Base-by-base conservation (phyloP, 257 asterid genomes). In the Solanum peruvianum region DNA sequence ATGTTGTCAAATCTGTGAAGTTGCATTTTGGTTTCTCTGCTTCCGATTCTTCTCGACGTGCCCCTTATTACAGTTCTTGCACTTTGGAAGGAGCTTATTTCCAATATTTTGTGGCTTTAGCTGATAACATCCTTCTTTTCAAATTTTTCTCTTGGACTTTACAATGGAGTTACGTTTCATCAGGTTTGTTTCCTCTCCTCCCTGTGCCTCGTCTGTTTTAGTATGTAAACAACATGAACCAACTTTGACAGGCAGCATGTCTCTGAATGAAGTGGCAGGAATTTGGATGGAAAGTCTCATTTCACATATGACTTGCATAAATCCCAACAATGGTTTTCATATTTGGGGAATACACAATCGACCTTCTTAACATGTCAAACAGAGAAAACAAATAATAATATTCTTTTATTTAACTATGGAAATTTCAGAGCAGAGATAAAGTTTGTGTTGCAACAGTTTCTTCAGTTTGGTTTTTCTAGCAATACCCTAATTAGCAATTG, bases 331-430 rank as follows among this genome's bases (percentile, higher is more conserved):
- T 88, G 35, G 66, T 96, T 85, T 92, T 98, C 41, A 84, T 95
- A 91, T 96, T 91, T 70, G 99, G 95, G 13, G 99, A 96, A 88
- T 95, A 95, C 66, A 94, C 92, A 5, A 96, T 95, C 60, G 98
- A 96, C 90, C 76, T 94, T 15, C 98, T 96, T 84, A 89, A 88
- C 88, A 78, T 39, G 42, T 39, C 42, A 6, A 39, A 39, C 39
- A 35, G 7, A 35, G 39, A 35, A 6, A 5, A 35, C 39, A 35
- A 35, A 35, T 35, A 35, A 5, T 35, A 35, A 35, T 6, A 35
- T 5, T 4, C 39, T 35, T 5, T 35, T 35, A 39, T 7, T 39
- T 7, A 39, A 39, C 42, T 35, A 35, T 39, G 2, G 9, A 39
- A 39, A 7, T 39, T 39, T 39, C 42, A 39, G 2, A 39, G 9